phyloP scores from a whole-genome alignment of 441 rosid genomes.

The Euphorbia celastroides region DNA sequence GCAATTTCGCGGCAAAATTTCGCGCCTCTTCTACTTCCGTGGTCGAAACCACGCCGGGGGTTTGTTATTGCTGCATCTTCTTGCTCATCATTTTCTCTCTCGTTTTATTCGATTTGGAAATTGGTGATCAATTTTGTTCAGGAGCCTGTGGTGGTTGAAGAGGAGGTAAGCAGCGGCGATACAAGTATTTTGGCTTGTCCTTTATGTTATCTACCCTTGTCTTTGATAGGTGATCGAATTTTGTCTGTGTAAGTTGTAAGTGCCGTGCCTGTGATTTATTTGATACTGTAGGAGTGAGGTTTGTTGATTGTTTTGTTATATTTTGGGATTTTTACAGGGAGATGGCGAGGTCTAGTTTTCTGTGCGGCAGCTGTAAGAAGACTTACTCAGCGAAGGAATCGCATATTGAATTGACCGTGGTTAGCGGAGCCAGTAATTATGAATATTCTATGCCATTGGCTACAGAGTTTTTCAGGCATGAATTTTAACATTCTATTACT shows the following conservation, averaged over 20 bases:
- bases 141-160: slow-evolving; percentile 35
- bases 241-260: slow-evolving; percentile 40
- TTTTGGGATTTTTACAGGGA: slow-evolving; percentile 28
- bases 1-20: slow-evolving; percentile 20
- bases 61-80: slow-evolving; percentile 12
- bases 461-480: slow-evolving; percentile 66
- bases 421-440: slow-evolving; percentile 41
- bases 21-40: slow-evolving; percentile 23
- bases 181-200: slow-evolving; percentile 61
- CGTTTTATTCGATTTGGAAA: neutral
- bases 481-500: neutral
- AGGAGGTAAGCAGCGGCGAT: slow-evolving; percentile 22
- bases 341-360: slow-evolving; percentile 33
- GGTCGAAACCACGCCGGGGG: slow-evolving; percentile 36
- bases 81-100: neutral
- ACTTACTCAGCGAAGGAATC: slow-evolving; percentile 48
- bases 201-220: slow-evolving; percentile 49
- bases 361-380: slow-evolving; percentile 53
- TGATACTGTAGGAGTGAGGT: neutral
- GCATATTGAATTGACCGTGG: slow-evolving; percentile 55
- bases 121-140: slow-evolving; percentile 10
- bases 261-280: neutral
- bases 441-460: slow-evolving; percentile 44
- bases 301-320: neutral
- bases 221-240: slow-evolving; percentile 22